Conservation (phyloP, 2,329 filamentous ascomycete genomes). For the Fusarium dlaminii region DNA sequence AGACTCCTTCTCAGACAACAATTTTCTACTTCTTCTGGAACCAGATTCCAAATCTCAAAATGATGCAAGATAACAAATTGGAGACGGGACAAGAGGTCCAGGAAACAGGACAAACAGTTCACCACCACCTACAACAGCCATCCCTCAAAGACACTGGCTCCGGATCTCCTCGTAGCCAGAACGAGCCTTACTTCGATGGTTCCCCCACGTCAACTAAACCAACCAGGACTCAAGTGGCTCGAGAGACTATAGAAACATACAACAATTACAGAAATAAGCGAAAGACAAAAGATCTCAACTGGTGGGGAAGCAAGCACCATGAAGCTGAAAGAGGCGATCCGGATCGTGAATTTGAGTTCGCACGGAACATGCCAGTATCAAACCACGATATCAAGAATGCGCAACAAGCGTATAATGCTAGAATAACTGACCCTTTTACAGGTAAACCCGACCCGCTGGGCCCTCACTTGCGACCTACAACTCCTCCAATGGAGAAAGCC, state of each 20-base stretch:
- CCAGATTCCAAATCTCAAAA: background rate
- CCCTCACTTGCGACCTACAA: conserved; percentile 17
- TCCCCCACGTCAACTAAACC: background rate
- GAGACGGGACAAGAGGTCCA: background rate
- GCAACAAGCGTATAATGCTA: background rate
- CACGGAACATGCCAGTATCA: conserved; percentile 5
- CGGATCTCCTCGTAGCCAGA: background rate
- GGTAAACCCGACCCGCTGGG: background rate
- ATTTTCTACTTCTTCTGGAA: background rate
- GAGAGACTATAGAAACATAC: background rate
- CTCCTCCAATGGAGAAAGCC: conserved; percentile 19
- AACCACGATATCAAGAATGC: background rate
- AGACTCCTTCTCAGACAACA: background rate
- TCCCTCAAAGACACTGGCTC: background rate
- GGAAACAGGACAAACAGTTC: background rate
- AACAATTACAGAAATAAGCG: background rate
- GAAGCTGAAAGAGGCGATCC: background rate
- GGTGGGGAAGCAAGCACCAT: conserved; percentile 13
- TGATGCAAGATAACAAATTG: background rate
- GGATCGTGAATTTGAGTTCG: conserved; percentile 18
- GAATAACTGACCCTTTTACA: background rate
- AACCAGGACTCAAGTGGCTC: background rate
- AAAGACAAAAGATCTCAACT: background rate
- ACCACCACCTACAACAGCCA: background rate
- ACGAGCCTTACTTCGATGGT: background rate